Evolutionary conservation across 1,284 basidiomycete genomes (phyloP).

Genomic region (Neonothopanus nambi): DNA sequence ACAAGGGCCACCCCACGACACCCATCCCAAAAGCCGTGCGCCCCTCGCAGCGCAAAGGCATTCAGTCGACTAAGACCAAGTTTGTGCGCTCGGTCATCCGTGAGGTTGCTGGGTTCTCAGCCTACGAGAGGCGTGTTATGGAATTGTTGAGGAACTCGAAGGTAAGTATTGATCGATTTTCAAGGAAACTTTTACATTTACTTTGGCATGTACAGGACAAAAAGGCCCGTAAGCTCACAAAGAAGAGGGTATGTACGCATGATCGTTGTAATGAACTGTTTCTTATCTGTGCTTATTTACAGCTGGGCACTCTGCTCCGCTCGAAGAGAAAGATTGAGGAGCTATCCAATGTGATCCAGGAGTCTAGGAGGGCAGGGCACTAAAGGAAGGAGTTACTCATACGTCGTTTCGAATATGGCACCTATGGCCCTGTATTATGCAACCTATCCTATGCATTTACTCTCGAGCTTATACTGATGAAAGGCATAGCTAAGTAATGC

Average conservation of each 20-base stretch:
- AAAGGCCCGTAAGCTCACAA: constrained; percentile 97
- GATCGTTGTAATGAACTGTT: constrained; percentile 3
- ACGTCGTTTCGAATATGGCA: neutral
- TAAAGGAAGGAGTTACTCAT: constrained; percentile 33
- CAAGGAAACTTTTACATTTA: neutral
- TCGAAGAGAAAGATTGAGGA: constrained; percentile 98
- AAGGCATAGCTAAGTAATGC: no score
- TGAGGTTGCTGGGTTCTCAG: constrained; percentile 97
- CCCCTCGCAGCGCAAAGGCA: constrained; percentile 93
- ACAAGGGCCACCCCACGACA: constrained; percentile 94
- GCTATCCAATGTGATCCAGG: constrained; percentile 87
- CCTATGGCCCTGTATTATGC: constrained; percentile 6
- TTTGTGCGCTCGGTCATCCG: constrained; percentile 91
- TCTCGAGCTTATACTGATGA: no score
- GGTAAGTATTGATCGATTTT: constrained; percentile 50
- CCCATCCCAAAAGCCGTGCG: constrained; percentile 77
- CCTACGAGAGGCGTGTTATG: constrained; percentile 98
- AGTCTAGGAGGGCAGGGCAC: constrained; percentile 79
- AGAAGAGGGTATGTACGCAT: constrained; percentile 83
- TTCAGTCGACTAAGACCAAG: constrained; percentile 81
- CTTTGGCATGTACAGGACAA: constrained; percentile 68
- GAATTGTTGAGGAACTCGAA: constrained; percentile 99
- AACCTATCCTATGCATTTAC: no score
- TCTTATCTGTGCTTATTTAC: constrained; percentile 17
- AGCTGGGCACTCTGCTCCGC: constrained; percentile 94